Conservation (phyloP, 2,329 filamentous ascomycete species). For the Aspergillus thermomutatus region DNA sequence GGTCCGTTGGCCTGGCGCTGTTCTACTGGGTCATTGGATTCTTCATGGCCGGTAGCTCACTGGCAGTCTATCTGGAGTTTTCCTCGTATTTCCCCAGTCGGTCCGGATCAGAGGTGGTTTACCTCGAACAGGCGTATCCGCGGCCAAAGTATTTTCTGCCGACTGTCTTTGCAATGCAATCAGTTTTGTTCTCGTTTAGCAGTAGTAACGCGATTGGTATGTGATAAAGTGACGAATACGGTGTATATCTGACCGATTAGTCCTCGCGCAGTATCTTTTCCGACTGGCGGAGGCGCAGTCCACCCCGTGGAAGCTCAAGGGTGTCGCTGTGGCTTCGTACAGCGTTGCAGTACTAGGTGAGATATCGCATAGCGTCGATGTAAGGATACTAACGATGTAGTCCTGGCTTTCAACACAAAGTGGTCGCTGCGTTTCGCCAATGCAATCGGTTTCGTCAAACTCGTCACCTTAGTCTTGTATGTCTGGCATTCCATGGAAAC, state of each 20-base stretch:
- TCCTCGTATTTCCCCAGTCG: slow-evolving; percentile 65
- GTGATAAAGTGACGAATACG: no score
- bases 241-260: slow-evolving; percentile 28
- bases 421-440: slow-evolving; percentile 57
- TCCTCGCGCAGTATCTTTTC: slow-evolving; percentile 63
- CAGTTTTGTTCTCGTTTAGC: slow-evolving; percentile 62
- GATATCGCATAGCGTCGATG: not conserved
- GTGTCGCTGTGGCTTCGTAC: slow-evolving; percentile 63
- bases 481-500: slow-evolving; percentile 8
- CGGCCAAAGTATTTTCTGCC: slow-evolving; percentile 63
- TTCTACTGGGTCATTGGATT: slow-evolving; percentile 65
- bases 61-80: slow-evolving; percentile 62
- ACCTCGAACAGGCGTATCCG: slow-evolving; percentile 65
- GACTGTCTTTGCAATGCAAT: slow-evolving; percentile 61
- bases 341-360: slow-evolving; percentile 55
- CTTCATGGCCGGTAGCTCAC: slow-evolving; percentile 53
- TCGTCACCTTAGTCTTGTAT: slow-evolving; percentile 60
- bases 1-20: slow-evolving; percentile 60
- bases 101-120: slow-evolving; percentile 64
- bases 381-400: slow-evolving; percentile 17
- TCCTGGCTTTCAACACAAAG: slow-evolving; percentile 54
- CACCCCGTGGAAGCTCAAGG: slow-evolving; percentile 63
- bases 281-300: slow-evolving; percentile 51
- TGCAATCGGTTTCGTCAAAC: slow-evolving; percentile 56
- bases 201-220: slow-evolving; percentile 61